Base-by-base conservation (phyloP, 169 alveolate genomes). In the Cryptosporidium sp. region DNA sequence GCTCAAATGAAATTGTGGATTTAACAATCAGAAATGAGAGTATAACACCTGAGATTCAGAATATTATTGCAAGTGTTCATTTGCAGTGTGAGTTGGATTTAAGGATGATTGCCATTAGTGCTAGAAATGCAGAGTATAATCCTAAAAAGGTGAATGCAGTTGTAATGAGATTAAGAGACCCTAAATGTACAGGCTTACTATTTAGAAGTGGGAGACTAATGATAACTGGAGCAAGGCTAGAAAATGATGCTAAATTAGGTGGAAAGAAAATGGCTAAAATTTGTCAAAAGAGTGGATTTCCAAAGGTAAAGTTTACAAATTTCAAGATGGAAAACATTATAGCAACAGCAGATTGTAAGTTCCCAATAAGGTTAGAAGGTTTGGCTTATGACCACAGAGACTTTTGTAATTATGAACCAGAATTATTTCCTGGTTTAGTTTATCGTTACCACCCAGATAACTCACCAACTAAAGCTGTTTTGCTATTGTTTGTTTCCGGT, bases 401-500 rank as follows among this genome's bases (percentile, higher is more conserved):
- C 29, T 96, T 95, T 85, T 93, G 98, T 85, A 94, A 95, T 69
- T 99, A 98, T 91, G 99, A 98, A 84, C 99, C 99, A 12, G 99
- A 99, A 92, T 87, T 98, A 44, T 99, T 99, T 87, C 99, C 99
- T 0, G 99, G 99, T 12, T 91, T 95, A 12, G 95, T 96, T 39
- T 96, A 94, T 86, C 93, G 96, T 67, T 95, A 93, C 94, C 89
- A 80, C 44, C 89, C 89, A 29, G 89, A 80, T 23, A 80, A 80
- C 29, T 80, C 89, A 9, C 89, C 89, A 62, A 80, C 98, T 37
- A 98, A 97, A 93, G 98, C 99, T 5, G 99, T 98, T 31, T 85
- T 98, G 35, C 93, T 99, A 53, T 95, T 99, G 42, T 99, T 99
- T 91, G 99, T 97, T 35, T 96, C 99, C 45, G 99, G 99, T 61